phyloP scores from a whole-genome alignment of 2,329 filamentous ascomycete genomes.

The Cordyceps cicadae region DNA sequence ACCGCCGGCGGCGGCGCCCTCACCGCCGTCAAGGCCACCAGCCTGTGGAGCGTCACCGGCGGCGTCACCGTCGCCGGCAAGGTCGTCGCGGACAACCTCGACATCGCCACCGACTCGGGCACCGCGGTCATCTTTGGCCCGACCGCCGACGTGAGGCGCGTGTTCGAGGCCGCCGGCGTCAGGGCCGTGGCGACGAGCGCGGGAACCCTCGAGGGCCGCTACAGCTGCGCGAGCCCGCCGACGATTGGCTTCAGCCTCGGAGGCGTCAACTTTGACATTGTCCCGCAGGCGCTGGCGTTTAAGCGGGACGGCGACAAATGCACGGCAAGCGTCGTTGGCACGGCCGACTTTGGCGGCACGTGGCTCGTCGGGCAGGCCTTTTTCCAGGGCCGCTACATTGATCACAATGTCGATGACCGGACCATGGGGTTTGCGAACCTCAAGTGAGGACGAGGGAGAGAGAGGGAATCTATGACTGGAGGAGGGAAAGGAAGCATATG shows the following conservation, averaged over 20 bases:
- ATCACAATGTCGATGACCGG: slow-evolving; percentile 13
- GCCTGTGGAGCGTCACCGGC: slow-evolving; percentile 13
- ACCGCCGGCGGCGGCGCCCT: too few species aligned
- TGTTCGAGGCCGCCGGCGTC: slow-evolving; percentile 15
- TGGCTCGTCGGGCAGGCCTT: slow-evolving; percentile 19
- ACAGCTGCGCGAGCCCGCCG: slow-evolving; percentile 14
- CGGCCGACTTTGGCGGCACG: slow-evolving; percentile 10
- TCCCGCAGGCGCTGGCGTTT: slow-evolving; percentile 14
- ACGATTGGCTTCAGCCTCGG: slow-evolving; percentile 14
- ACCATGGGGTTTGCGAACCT: slow-evolving; percentile 17
- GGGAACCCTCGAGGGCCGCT: slow-evolving; percentile 14
- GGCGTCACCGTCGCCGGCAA: slow-evolving; percentile 13
- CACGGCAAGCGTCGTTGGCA: slow-evolving; percentile 15
- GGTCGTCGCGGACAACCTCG: neutral
- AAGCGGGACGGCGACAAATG: slow-evolving; percentile 15
- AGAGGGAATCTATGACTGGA: too few species aligned
- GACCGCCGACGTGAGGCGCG: slow-evolving; percentile 3
- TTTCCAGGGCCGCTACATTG: slow-evolving; percentile 18
- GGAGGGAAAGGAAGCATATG: too few species aligned
- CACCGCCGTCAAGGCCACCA: neutral
- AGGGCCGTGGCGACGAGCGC: slow-evolving; percentile 5
- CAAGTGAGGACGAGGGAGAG: neutral
- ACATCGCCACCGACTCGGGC: slow-evolving; percentile 15
- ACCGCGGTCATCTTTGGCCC: slow-evolving; percentile 17
- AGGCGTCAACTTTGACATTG: slow-evolving; percentile 15